Conservation (phyloP, 441 rosid species). For the Hura crepitans region DNA sequence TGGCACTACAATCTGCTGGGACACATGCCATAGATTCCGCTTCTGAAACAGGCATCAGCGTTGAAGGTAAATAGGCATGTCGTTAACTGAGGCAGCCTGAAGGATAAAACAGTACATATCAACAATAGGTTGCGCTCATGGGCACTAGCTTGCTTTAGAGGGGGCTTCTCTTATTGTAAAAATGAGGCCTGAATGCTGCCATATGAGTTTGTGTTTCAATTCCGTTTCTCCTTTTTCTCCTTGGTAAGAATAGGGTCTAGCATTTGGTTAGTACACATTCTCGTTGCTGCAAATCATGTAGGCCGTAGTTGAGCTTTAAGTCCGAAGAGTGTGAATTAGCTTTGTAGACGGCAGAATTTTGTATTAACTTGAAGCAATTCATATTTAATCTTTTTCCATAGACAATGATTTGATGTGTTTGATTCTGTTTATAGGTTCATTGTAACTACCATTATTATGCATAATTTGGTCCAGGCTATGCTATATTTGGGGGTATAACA, state of each 20-base stretch:
- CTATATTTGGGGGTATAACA: too few relatives aligned
- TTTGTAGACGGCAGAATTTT: constrained; percentile 38
- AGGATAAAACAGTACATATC: not conserved
- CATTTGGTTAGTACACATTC: constrained; percentile 23
- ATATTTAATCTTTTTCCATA: constrained; percentile 24
- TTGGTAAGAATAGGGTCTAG: constrained; percentile 27
- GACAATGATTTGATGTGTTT: constrained; percentile 13
- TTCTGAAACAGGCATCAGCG: constrained; percentile 38
- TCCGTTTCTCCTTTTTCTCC: constrained; percentile 14
- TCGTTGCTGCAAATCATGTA: constrained; percentile 27
- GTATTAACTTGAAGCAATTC: constrained; percentile 30
- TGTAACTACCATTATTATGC: too few relatives aligned
- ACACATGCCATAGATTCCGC: constrained; percentile 42
- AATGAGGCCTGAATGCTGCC: constrained; percentile 30
- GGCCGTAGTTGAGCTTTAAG: constrained; percentile 30
- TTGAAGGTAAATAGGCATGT: constrained; percentile 30
- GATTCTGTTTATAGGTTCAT: not conserved
- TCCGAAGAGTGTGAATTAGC: constrained; percentile 35
- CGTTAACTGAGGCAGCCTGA: constrained; percentile 22
- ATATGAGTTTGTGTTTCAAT: constrained; percentile 22
- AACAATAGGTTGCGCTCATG: constrained; percentile 13
- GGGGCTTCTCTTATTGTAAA: too few relatives aligned
- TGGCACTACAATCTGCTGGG: constrained; percentile 41
- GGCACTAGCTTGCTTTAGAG: too few relatives aligned
- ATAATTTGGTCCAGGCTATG: too few relatives aligned